Base-by-base conservation (phyloP, 2,329 filamentous ascomycete species). In the Aspergillus alliaceus region DNA sequence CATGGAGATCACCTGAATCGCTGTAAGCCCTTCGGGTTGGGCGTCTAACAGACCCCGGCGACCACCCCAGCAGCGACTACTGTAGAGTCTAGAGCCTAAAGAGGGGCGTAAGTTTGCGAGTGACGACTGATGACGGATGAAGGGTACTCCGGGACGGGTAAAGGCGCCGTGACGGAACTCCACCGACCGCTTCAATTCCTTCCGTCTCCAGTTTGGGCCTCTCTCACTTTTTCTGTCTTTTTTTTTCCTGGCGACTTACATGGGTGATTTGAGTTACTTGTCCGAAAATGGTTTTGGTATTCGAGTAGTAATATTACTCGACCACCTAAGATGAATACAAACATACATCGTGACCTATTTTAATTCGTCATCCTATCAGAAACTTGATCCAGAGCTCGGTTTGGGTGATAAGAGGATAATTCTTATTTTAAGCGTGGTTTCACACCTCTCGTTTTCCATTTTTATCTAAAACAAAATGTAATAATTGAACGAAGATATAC, bases 1-100 rank as follows among this genome's bases (percentile, higher is more conserved):
- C 60, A 66, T 62, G 62, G 58, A 54, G 64, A 69, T 72, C 69
- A 72, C 68, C 68, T 72, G 70, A 69, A 65, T 62, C 62, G 60
- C 51, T 25, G 57, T 57, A 61, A 57, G 58, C 50, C 44, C 58
- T 58, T 61, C 59, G 57, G 61, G 61, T 62, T 64, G 59, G 62
- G 60, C 60, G 57, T 62, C 60, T 61, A 59, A 56, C 59, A 62
- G 57, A 49, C 42, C 53, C 49, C 35, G 50, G 48, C 50, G 56
- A 35, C 56, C 58, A 53, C 54, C 50, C 47, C 46, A 54, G 29
- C 48, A 51, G 51, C 54, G 49, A 58, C 56, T 58, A 54, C 48
- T 54, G 55, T 50, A 42, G 46, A 59, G 61, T 59, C 61, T 61
- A 61, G 58, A 63, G 61, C 55, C 59, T 57, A 53, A 60, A 59